phyloP scores from a whole-genome alignment of 2,329 filamentous ascomycete genomes.

The Trichoderma atroviride region DNA sequence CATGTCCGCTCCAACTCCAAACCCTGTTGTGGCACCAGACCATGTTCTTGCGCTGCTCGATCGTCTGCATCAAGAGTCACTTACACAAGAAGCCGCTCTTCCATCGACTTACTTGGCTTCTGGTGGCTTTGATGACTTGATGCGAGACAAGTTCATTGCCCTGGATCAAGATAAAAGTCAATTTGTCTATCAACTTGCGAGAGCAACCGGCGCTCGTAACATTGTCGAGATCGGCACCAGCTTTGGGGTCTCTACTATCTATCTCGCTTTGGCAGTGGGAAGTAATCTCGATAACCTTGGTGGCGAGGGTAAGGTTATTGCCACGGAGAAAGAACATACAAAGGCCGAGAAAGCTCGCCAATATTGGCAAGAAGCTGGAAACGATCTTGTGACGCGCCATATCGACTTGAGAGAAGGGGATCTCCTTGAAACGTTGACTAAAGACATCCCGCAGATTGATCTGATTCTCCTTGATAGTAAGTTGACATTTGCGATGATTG shows the following conservation, averaged over 20 bases:
- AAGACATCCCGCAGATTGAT: slow-evolving; percentile 50
- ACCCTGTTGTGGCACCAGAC: slow-evolving; percentile 20
- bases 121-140: slow-evolving; percentile 40
- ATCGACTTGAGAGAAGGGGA: slow-evolving; percentile 64
- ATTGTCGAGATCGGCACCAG: slow-evolving; percentile 66
- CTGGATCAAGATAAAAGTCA: slow-evolving; percentile 61
- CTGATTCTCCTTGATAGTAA: slow-evolving; percentile 65
- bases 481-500: slow-evolving; percentile 34
- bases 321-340: slow-evolving; percentile 59
- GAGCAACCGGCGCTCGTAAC: slow-evolving; percentile 51
- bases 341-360: slow-evolving; percentile 57
- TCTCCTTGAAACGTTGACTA: slow-evolving; percentile 55
- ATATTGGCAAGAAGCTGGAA: slow-evolving; percentile 57
- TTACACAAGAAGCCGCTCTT: slow-evolving; percentile 26
- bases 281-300: slow-evolving; percentile 43
- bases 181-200: slow-evolving; percentile 58
- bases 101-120: slow-evolving; percentile 8
- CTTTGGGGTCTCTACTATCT: slow-evolving; percentile 66
- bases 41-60: slow-evolving; percentile 27
- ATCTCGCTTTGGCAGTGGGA: slow-evolving; percentile 60
- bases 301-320: slow-evolving; percentile 50
- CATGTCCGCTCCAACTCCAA: slow-evolving; percentile 13
- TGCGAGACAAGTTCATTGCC: slow-evolving; percentile 62
- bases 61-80: slow-evolving; percentile 27
- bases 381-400: slow-evolving; percentile 49